Evolutionary conservation across 768 basidiomycete genomes (phyloP), one percentile per base, ranked within the genome.

Genomic region (Russula ochroleuca): DNA sequence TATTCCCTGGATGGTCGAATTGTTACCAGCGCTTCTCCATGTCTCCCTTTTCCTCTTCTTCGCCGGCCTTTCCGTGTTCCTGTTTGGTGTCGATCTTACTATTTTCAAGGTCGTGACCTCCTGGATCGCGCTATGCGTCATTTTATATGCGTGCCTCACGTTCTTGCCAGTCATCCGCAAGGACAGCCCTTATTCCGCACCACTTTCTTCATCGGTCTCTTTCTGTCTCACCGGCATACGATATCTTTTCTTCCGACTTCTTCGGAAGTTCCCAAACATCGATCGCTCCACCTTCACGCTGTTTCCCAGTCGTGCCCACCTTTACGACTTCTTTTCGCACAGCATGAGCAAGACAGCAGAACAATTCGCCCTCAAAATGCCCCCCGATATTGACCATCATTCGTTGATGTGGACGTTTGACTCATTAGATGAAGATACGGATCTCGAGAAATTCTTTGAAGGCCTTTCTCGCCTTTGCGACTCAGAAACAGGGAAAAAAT

Each of bases 11-110:
- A 68, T 81, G 5, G 78, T 82, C 4, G 76, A 78, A 47, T 66
- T 72, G 14, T 76, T 83, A 31, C 81, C 81, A 1, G 70, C 77
- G 15, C 74, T 83, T 7, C 75, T 84, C 23, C 82, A 83, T 64
- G 70, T 79, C 7, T 79, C 81, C 1, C 73, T 83, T n/a, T 75
- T 81, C 23, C 73, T 83, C 7, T 83, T 83, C 70, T 78, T 85
- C 69, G 75, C 78, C 37, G 79, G 80, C 47, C 74, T 84, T 33
- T 69, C 80, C 41, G 74, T 76, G 14, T 81, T 83, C 69, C 70
- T 83, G 31, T 71, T 70, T 59, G 70, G 75, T 8, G 69, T 70
- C 55, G 67, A 70, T 40, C 19, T 14, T 7, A 57, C 57, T 25
- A 59, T 69, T 35, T 68, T 68, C 15, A 57, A 54, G 2, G 50